Evolutionary conservation across 768 basidiomycete genomes (phyloP), one percentile per base, ranked within the genome.

Genomic region (Chalciporus chontae): DNA sequence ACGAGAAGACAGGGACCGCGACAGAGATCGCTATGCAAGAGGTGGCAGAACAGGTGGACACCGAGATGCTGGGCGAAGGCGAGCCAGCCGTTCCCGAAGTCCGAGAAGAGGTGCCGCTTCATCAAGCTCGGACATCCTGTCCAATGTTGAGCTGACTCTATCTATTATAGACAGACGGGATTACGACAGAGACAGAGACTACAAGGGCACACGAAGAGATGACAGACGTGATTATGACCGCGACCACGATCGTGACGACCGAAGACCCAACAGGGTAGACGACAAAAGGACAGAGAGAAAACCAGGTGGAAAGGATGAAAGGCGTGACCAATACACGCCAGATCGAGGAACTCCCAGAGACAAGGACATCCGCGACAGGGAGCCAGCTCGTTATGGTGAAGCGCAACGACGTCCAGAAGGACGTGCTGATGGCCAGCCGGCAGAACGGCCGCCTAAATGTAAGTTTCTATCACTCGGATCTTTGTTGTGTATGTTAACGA

Each of bases 11-110:
- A 60, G 70, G 6, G 58, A 61, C 44, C 56, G 58, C 14, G 58
- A 56, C 38, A 48, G 50, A 13, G 75, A 78, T 52, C 71, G 78
- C 19, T 67, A 77, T 45, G 61, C 76, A 23, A 68, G 75, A 51
- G 55, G 70, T 37, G 55, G 72, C 43, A 58, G 65, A 38, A 32
- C 53, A 27, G 67, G 62, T 18, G 64, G 64, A 43, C 69, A 72
- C 45, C 59, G 71, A 26, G 71, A 71, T 42, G 3, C 56, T 27
- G 61, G 63, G 50, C 65, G 73, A 9, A 69, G 72, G 32, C 62
- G 68, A 27, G 59, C 59, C 17, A 74, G 76, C 49, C 73, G 80
- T 49, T 72, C 69, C 15, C 67, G 63, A 29, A 70, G 65, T 53
- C 67, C 67, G 39, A 61, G 69, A 24, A 65, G 69, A 55, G 69